Conservation (phyloP, 331 rosid genomes). For the Phaseolus coccineus region DNA sequence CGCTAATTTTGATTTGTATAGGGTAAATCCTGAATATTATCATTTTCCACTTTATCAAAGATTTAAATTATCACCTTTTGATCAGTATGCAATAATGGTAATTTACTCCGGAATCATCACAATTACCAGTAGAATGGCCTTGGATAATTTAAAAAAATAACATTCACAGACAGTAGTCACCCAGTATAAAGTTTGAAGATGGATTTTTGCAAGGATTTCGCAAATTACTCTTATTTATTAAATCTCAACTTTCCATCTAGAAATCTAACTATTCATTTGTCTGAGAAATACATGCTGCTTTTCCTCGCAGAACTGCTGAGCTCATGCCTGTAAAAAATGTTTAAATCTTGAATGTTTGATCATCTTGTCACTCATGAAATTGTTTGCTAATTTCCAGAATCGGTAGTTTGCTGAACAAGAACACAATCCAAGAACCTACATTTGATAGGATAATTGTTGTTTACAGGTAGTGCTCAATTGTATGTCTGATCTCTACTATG, state of each 20-base stretch:
- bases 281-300: constrained; percentile 1
- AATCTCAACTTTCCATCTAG: background rate
- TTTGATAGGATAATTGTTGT: constrained; percentile 86
- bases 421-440: constrained; percentile 87
- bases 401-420: constrained; percentile 62
- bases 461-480: constrained; percentile 66
- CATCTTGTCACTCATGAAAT: constrained; percentile 27
- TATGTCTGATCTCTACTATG: background rate
- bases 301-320: background rate
- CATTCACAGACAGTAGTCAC: background rate
- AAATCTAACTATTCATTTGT: background rate
- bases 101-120: background rate
- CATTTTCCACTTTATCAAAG: constrained; percentile 1
- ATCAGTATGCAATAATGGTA: background rate
- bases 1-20: background rate
- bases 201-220: background rate
- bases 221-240: background rate
- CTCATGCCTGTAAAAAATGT: constrained; percentile 17
- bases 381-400: constrained; percentile 53
- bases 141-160: constrained; percentile 1
- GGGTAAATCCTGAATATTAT: background rate
- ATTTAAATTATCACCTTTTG: constrained; percentile 18
- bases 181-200: background rate
- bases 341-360: constrained; percentile 30
- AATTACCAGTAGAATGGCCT: background rate